phyloP scores from a whole-genome alignment of 768 basidiomycete genomes.

The Galerina marginata region DNA sequence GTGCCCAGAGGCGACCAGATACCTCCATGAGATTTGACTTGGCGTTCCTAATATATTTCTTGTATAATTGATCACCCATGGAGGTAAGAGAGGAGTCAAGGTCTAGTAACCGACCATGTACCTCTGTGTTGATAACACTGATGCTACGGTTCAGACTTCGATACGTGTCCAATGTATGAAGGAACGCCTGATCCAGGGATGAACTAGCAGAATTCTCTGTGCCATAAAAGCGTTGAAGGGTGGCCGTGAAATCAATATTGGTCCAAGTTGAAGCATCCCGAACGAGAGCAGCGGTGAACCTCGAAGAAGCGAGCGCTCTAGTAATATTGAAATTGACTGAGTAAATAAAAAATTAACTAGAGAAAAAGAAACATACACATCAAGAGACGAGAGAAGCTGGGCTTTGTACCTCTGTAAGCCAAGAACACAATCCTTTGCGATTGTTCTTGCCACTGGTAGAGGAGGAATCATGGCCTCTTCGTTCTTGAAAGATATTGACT shows the following conservation, averaged over 20 bases:
- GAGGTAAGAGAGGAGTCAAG: neutral
- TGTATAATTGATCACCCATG: neutral
- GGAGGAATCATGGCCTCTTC: too few relatives aligned
- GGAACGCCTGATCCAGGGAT: neutral
- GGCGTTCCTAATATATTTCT: neutral
- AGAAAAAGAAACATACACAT: neutral
- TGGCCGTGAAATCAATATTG: too few relatives aligned
- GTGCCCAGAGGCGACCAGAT: neutral
- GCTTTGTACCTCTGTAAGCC: neutral
- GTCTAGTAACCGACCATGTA: neutral
- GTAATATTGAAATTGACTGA: neutral
- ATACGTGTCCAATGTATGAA: neutral
- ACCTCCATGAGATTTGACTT: neutral
- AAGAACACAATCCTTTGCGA: too few relatives aligned
- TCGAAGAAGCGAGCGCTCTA: neutral
- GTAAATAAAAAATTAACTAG: neutral
- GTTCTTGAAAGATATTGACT: too few relatives aligned
- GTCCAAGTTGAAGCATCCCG: neutral
- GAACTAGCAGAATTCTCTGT: too few relatives aligned
- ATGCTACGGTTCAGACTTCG: neutral
- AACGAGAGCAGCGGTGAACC: neutral
- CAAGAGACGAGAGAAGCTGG: neutral
- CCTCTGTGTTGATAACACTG: neutral
- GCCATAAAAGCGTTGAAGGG: neutral
- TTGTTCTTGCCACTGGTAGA: too few relatives aligned